Evolutionary conservation across 306 rosid species (phyloP).

Genomic region (Prunus salicina): DNA sequence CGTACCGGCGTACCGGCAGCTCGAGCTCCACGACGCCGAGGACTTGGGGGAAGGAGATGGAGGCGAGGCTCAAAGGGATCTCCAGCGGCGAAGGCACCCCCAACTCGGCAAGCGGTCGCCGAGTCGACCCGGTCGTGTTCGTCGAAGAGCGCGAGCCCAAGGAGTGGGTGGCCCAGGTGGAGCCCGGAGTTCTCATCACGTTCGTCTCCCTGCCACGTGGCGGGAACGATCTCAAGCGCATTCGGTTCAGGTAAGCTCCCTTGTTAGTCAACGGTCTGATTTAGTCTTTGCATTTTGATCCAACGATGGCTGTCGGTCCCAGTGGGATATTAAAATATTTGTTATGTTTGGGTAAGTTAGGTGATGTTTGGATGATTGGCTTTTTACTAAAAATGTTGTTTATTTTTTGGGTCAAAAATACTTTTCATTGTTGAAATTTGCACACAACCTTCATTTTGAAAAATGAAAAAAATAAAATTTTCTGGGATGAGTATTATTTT

Average conservation of each 20-base stretch:
- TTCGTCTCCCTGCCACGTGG: conserved; percentile 78
- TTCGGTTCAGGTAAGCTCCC: conserved; percentile 65
- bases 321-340: not conserved
- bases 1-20: conserved; percentile 72
- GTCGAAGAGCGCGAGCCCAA: conserved; percentile 77
- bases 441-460: not conserved
- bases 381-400: not conserved
- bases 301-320: not conserved
- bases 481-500: too few species aligned
- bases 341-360: not conserved
- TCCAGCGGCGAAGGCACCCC: conserved; percentile 89
- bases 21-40: conserved; percentile 69
- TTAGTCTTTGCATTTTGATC: conserved; percentile 6
- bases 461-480: not conserved
- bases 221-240: conserved; percentile 80
- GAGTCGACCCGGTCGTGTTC: conserved; percentile 67
- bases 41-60: conserved; percentile 94
- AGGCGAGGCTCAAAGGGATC: conserved; percentile 85
- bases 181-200: conserved; percentile 79
- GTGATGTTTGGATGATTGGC: not conserved
- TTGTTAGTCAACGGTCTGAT: not conserved
- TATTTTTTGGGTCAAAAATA: not conserved
- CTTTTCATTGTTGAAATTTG: too few species aligned
- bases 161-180: conserved; percentile 91
- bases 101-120: conserved; percentile 65